Evolutionary conservation across 805 yeast species (phyloP), one percentile per base, ranked within the genome.

Genomic region (Ogataea ramenticola): DNA sequence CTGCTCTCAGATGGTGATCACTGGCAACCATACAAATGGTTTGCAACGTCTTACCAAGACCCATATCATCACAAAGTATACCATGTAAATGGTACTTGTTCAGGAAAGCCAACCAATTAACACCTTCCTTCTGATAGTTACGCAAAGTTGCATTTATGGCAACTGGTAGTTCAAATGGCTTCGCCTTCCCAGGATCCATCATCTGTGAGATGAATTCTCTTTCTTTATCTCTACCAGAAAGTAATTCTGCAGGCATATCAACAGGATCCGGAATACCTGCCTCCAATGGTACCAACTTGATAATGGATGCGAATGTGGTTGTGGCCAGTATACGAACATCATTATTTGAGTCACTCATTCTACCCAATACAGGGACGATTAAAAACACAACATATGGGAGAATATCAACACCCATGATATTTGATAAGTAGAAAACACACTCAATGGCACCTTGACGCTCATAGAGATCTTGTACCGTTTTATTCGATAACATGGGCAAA

Each of bases 51-150:
- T 93, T 93, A 42, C 99, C 99, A 27, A 93, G 72, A 7, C 99
- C 99, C 99, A 93, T 93, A 79, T 93, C 99, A 62, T 93, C 99
- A 78, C 99, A 93, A 40, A 93, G 70, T 56, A 93, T 91, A 43
- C 99, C 99, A 66, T 93, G 99, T 43, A 93, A 69, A 62, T 91
- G 96, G 60, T 93, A 93, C 56, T 86, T 86, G 67, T 93, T 93
- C 56, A 93, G 73, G 58, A 93, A 93, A 9, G 96, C 96, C 43
- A 93, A 71, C 99, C 99, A 93, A 61, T 91, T 93, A 33, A 93
- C 95, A 64, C 99, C 99, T 48, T 93, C 98, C 61, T 93, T 98
- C 66, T 93, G 99, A 60, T 93, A 93, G 49, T 86, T 85, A 60
- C 99, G 79, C 49, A 93, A 72, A 1, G 95, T 87, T 0, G 99